Base-by-base conservation (phyloP, 805 yeast genomes). In the Myxozyma geophila region DNA sequence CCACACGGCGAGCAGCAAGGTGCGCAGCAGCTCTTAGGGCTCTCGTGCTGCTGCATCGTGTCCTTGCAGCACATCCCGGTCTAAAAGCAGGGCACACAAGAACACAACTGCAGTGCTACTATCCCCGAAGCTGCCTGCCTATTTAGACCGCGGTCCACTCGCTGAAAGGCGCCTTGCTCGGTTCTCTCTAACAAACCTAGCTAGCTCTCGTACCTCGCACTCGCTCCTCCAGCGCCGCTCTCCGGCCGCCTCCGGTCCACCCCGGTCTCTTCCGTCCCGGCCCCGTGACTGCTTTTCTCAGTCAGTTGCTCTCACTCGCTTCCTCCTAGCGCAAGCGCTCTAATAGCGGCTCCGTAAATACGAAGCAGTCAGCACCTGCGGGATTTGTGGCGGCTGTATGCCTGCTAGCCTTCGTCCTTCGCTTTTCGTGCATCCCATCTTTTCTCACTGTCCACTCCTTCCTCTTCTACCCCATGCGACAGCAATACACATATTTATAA, bases 211-310 rank as follows among this genome's bases (percentile, higher is more conserved):
- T 21, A 23, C 50, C 21, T 12, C 3, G 7, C 50, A 19, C 33
- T 12, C n/a, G 48, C 15, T 17, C 46, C 19, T 10, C 46, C 46
- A 41, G 7, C 46, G 46, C 46, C 19, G 46, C 46, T 41, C 19
- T 41, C 19, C 52, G 52, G 37, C 36, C 52, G 15, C 10, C 48
- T 40, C 57, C 57, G 57, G 57, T 41, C 57, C 47, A 21, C 44
- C 41, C 57, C 57, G 57, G 36, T n/a, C 40, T 21, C 21, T 36
- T 28, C 57, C 57, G 57, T 53, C 57, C 28, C 2, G 5, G 40
- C 57, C 57, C 57, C 57, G 57, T 53, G 57, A 53, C 57, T 53
- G 57, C 57, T 53, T 53, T 53, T 53, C 54, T 35, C 52, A 4
- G 7, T 46, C 37, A 35, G 21, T 21, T 50, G 9, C 15, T 13